Conservation (phyloP, 2,329 filamentous ascomycete species). For the Karstenula rhodostoma region DNA sequence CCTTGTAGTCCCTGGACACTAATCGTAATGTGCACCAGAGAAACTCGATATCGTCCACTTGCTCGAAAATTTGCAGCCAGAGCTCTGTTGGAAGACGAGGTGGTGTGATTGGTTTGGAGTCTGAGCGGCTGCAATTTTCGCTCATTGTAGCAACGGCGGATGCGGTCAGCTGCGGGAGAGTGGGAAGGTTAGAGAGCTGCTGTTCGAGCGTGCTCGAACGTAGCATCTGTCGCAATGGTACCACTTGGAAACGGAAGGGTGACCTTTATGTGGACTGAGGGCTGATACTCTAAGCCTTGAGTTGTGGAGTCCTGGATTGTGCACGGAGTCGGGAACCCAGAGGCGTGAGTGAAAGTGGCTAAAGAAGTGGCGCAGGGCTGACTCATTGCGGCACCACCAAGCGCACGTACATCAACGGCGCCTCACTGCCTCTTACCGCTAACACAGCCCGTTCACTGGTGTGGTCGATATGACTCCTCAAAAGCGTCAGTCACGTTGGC, state of each 20-base stretch:
- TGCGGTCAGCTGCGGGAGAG: background rate
- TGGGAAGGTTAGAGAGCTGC: background rate
- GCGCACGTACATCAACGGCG: constrained; percentile 6
- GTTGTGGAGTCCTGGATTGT: background rate
- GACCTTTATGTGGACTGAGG: too few species aligned
- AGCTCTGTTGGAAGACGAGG: constrained; percentile 14
- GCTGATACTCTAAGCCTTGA: too few species aligned
- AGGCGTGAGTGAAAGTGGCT: background rate
- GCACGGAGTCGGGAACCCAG: background rate
- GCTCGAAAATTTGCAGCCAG: constrained; percentile 16
- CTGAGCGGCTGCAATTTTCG: background rate
- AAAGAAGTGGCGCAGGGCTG: background rate
- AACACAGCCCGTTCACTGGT: background rate
- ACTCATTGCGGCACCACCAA: background rate
- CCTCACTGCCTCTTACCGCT: background rate
- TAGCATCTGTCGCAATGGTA: too few species aligned
- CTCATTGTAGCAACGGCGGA: too few species aligned
- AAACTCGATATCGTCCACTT: constrained; percentile 18
- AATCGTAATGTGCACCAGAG: constrained; percentile 30
- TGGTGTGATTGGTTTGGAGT: background rate
- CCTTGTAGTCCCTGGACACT: constrained; percentile 24
- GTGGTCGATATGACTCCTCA: background rate
- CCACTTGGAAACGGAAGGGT: too few species aligned
- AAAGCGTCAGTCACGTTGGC: background rate
- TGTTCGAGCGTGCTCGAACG: too few species aligned